Percentiles rank a stretch among this genome's conserved stretches.
These are phyloP conservation scores for Paecilomyces sp. DNA, from an alignment of 2,329 filamentous ascomycete species.

Conservation along the genomic window DNA sequence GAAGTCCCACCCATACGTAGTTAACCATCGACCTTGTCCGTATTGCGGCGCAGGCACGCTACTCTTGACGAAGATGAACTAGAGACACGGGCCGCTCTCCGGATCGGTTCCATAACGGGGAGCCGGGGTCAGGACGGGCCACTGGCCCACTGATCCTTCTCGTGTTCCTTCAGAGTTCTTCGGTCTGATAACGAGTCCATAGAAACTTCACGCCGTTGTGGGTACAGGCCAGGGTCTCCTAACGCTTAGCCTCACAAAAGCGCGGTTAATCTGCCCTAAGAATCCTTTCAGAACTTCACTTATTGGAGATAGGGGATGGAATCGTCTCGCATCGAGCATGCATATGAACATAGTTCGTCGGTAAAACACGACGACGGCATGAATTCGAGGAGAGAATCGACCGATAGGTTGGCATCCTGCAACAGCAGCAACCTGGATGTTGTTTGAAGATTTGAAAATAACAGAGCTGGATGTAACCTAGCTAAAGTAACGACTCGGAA, in stretches of 20 bases:
- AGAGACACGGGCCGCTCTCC: background rate
- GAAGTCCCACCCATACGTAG: background rate
- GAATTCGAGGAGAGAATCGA: background rate
- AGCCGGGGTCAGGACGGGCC: background rate
- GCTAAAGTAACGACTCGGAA: background rate
- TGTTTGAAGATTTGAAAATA: background rate
- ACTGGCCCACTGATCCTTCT: background rate
- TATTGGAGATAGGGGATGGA: background rate
- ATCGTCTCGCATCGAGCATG: background rate
- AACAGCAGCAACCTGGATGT: background rate
- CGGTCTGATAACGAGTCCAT: background rate
- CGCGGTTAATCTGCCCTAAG: background rate
- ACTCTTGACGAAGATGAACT: background rate
- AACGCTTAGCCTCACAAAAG: background rate
- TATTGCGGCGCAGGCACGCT: background rate
- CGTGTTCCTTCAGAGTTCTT: background rate
- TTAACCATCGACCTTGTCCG: background rate
- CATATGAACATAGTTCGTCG: background rate
- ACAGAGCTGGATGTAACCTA: background rate
- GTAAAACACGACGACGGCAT: background rate
- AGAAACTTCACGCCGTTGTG: background rate
- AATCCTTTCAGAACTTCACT: background rate
- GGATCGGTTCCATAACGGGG: background rate
- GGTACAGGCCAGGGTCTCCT: background rate
- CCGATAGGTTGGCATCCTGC: background rate